Conservation (phyloP, 768 basidiomycete species). For the Suillus brevipes region DNA sequence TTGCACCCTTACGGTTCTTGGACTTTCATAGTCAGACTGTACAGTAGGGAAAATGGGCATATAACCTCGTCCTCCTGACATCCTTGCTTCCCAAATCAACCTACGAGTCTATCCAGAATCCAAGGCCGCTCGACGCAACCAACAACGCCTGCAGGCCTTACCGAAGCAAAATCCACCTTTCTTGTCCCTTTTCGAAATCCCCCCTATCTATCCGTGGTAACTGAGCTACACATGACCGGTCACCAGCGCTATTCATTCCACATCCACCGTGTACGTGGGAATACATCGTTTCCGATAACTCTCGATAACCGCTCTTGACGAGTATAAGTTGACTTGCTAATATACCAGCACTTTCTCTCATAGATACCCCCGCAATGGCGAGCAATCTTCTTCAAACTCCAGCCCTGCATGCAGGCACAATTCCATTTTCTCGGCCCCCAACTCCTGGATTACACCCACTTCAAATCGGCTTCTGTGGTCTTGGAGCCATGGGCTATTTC, state of each 20-base stretch:
- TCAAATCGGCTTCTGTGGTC: constrained; percentile 46
- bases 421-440: constrained; percentile 61
- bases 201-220: not conserved
- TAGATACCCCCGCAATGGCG: constrained; percentile 10
- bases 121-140: constrained; percentile 38
- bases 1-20: too few relatives aligned
- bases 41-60: constrained; percentile 22
- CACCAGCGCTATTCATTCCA: not conserved
- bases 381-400: constrained; percentile 8
- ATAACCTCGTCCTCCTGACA: not conserved
- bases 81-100: not conserved
- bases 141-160: not conserved
- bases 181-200: not conserved
- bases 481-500: constrained; percentile 69
- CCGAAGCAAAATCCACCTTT: not conserved
- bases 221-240: not conserved
- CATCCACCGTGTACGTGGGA: not conserved
- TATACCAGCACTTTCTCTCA: not conserved
- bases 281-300: not conserved
- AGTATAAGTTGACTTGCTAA: not conserved
- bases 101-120: constrained; percentile 28
- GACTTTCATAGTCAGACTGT: too few relatives aligned
- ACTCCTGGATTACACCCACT: constrained; percentile 44
- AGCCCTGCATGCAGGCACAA: constrained; percentile 15
- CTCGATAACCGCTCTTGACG: not conserved